Evolutionary conservation across 768 basidiomycete species (phyloP).

Genomic region (Chiua virens): DNA sequence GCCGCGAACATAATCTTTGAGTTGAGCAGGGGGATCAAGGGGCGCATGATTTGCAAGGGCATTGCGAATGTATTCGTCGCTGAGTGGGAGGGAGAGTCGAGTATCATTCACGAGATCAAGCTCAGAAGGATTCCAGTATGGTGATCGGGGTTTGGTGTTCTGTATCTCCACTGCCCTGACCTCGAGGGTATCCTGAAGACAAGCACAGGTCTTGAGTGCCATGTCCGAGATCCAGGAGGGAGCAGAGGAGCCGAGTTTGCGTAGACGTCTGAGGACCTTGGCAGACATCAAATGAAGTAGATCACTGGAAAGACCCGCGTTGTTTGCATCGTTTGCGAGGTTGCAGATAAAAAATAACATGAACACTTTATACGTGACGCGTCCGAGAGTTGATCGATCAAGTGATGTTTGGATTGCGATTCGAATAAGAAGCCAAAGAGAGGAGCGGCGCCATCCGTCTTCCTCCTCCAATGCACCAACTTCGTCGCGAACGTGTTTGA

Average conservation of each 20-base stretch:
- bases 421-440: slow-evolving; percentile 37
- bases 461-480: neutral
- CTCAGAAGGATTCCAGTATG: slow-evolving; percentile 18
- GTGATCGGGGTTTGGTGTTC: slow-evolving; percentile 7
- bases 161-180: neutral
- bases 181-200: neutral
- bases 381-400: slow-evolving; percentile 1
- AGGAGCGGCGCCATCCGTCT: slow-evolving; percentile 31
- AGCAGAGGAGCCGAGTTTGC: neutral
- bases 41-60: slow-evolving; percentile 5
- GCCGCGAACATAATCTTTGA: neutral
- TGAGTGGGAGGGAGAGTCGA: slow-evolving; percentile 30
- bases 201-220: neutral
- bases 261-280: slow-evolving; percentile 1
- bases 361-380: slow-evolving; percentile 45
- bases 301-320: slow-evolving; percentile 8
- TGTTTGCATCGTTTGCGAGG: slow-evolving; percentile 21
- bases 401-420: slow-evolving; percentile 34
- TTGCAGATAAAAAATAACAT: slow-evolving; percentile 40
- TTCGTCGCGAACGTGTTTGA: slow-evolving; percentile 6
- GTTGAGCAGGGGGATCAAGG: neutral
- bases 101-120: slow-evolving; percentile 31
- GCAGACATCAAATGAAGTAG: neutral
- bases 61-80: slow-evolving; percentile 27
- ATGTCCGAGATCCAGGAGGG: neutral